Percentiles rank a stretch among this genome's conserved stretches.
phyloP scores from a whole-genome alignment of 306 rosid species.

The Acacia confusa region DNA sequence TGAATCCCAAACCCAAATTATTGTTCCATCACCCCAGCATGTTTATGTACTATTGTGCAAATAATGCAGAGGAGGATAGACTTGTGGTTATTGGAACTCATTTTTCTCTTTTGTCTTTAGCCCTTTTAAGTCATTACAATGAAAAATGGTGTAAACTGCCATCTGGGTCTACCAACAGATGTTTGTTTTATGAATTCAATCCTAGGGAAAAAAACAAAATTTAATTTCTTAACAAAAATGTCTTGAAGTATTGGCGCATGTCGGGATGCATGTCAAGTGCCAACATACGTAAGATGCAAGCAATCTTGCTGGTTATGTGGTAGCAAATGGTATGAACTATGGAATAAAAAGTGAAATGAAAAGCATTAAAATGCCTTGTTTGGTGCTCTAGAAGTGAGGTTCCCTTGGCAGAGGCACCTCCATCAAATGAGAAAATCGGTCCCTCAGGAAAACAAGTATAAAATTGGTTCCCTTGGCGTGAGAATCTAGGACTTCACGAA shows the following conservation, averaged over 20 bases:
- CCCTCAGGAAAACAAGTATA: too few species aligned
- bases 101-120: neutral
- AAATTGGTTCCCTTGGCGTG: neutral
- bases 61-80: neutral
- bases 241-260: neutral
- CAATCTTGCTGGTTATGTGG: neutral
- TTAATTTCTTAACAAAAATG: neutral
- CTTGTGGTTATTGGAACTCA: neutral
- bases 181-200: neutral
- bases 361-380: neutral
- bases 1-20: neutral
- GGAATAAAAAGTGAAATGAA: neutral
- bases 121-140: neutral
- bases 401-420: neutral
- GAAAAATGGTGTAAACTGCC: too few species aligned
- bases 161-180: neutral
- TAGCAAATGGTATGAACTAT: too few species aligned
- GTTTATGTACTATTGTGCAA: neutral
- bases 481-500: neutral
- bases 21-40: slow-evolving; percentile 2
- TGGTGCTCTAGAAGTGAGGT: neutral
- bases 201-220: neutral
- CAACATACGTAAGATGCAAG: neutral
- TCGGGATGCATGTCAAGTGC: neutral
- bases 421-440: neutral